Percentiles rank a stretch among this genome's conserved stretches.
Evolutionary conservation across 208 protist species (phyloP).

Genomic region (Angomonas deanei): DNA sequence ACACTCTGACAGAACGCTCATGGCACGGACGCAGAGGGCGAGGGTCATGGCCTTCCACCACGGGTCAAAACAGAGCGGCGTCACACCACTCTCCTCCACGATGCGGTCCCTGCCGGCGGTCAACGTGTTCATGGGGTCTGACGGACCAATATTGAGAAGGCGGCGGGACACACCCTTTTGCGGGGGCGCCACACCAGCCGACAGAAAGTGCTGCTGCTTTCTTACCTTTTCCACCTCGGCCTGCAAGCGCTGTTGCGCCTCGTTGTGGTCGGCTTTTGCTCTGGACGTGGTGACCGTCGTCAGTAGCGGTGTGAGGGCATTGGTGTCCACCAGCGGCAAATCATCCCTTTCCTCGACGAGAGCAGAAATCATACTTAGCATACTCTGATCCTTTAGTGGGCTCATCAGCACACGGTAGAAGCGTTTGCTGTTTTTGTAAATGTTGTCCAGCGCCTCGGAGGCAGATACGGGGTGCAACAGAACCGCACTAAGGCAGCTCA

Average conservation of each 20-base stretch:
- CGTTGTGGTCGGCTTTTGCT: neutral
- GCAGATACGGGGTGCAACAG: slow-evolving; percentile 68
- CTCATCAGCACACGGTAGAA: slow-evolving; percentile 67
- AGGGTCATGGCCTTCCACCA: slow-evolving; percentile 85
- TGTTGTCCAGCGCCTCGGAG: slow-evolving; percentile 51
- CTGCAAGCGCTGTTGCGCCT: slow-evolving; percentile 20
- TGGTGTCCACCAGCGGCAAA: slow-evolving; percentile 69
- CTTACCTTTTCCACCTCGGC: slow-evolving; percentile 37
- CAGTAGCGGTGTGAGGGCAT: slow-evolving; percentile 62
- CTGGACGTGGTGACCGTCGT: neutral
- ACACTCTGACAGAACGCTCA: slow-evolving; percentile 75
- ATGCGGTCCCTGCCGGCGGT: slow-evolving; percentile 33
- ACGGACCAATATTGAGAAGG: slow-evolving; percentile 17
- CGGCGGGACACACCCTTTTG: slow-evolving; percentile 22
- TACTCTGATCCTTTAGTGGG: slow-evolving; percentile 51
- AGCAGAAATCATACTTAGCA: slow-evolving; percentile 48
- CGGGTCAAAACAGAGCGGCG: slow-evolving; percentile 76
- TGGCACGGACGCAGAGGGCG: slow-evolving; percentile 71
- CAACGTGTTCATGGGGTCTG: slow-evolving; percentile 41
- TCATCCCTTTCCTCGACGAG: slow-evolving; percentile 31
- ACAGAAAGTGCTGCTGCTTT: slow-evolving; percentile 45
- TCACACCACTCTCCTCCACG: slow-evolving; percentile 20
- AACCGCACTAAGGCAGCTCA: slow-evolving; percentile 64
- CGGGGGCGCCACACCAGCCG: slow-evolving; percentile 24
- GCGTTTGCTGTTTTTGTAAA: slow-evolving; percentile 56